Evolutionary conservation across 176 grass and related monocot species (phyloP), one percentile per base, ranked within the genome.

Genomic region (Leersia perrieri): DNA sequence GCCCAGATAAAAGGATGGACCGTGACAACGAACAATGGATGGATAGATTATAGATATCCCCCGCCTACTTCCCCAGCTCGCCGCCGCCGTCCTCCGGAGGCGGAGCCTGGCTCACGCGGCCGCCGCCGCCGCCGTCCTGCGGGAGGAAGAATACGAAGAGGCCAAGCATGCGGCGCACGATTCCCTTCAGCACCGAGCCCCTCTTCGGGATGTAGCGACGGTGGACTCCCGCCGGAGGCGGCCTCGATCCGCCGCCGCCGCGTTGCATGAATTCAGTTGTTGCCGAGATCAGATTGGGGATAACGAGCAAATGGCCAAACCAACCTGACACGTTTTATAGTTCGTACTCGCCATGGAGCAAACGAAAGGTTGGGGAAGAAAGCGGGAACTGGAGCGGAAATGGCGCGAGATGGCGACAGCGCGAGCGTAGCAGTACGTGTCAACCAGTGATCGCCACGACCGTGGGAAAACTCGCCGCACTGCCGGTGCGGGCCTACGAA

Each of bases 101-200:
- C 71, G 76, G 76, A 3, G 68, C 74, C 29, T 80, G 75, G 23
- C 28, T 10, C 42, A 83, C 80, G 60, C 86, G 80, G 74, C 61
- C 22, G 11, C 47, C 35, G 30, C 53, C 75, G 39, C 47, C 47
- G 47, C 16, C 0, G 16, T 5, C 42, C 74, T 11, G 12, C 38
- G n/a, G 22, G 36, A 42, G 66, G 57, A 18, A 41, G 72, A 51
- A 4, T 53, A 76, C 18, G 42, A 75, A 7, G 79, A 71, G 18
- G 70, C 40, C 49, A 28, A 85, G 71, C 40, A 74, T 9, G 7
- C 70, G 40, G 40, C 55, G 41, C 0, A 85, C 26, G 63, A 71
- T 57, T 55, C 71, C 2, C 71, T 71, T 89, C 71, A 89, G 82
- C 77, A 89, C 87, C 11, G 55, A 22, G 4, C 87, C 87, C 63